phyloP scores from a whole-genome alignment of 2,329 filamentous ascomycete genomes.

The Diaporthe caulivora region DNA sequence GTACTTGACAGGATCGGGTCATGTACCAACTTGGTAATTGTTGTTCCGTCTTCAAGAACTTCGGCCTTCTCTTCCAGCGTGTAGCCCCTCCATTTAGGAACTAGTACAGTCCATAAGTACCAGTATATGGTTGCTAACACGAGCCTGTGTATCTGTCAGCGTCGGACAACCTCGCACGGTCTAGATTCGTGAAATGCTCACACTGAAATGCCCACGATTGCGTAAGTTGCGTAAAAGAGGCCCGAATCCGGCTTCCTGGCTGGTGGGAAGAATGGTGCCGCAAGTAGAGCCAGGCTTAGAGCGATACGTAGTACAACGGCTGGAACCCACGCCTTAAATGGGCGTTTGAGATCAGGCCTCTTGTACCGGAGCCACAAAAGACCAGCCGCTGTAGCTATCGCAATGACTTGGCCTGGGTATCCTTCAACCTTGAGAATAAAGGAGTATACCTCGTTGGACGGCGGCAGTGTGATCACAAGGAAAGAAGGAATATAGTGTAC shows the following conservation, averaged over 20 bases:
- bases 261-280: conserved; percentile 5
- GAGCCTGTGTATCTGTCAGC: not conserved
- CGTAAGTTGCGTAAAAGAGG: conserved; percentile 8
- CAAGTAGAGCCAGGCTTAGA: conserved; percentile 6
- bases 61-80: not conserved
- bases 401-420: conserved; percentile 53
- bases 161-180: not conserved
- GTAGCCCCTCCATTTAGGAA: conserved; percentile 5
- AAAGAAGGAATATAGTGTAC: conserved; percentile 78
- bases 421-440: conserved; percentile 81
- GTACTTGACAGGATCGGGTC: not conserved
- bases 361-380: conserved; percentile 71
- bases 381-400: conserved; percentile 68
- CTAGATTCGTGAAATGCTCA: not conserved
- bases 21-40: conserved; percentile 5
- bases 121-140: not conserved
- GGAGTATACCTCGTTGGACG: conserved; percentile 75
- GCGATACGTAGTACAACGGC: not conserved
- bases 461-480: conserved; percentile 74
- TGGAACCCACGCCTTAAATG: conserved; percentile 70
- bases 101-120: not conserved
- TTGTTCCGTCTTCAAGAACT: not conserved
- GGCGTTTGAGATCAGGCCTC: conserved; percentile 54
- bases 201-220: not conserved
- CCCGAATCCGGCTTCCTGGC: not conserved